Conservation (phyloP, 2,329 filamentous ascomycete species). For the Calonectria ilicicola region DNA sequence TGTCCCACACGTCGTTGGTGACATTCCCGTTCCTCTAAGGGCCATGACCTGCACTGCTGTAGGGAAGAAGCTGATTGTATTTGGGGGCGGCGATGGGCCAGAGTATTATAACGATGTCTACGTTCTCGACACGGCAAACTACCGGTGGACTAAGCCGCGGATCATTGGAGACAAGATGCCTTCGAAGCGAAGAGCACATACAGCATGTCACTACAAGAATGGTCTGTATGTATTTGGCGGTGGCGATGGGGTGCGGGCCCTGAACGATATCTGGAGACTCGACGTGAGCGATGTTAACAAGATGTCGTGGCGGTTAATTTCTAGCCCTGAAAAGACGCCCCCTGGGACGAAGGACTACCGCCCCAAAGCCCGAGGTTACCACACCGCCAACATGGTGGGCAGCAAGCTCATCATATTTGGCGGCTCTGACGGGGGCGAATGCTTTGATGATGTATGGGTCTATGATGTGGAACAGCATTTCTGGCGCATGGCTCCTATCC, state of each 20-base stretch:
- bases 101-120: constrained; percentile 80
- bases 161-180: constrained; percentile 70
- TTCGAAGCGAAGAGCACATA: constrained; percentile 74
- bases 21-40: constrained; percentile 72
- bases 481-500: constrained; percentile 71
- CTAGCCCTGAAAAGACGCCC: constrained; percentile 55
- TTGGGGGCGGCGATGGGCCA: constrained; percentile 77
- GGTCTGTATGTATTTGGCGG: constrained; percentile 80
- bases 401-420: constrained; percentile 79
- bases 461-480: constrained; percentile 73
- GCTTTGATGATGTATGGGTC: constrained; percentile 80
- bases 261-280: constrained; percentile 80
- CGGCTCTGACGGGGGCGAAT: constrained; percentile 77
- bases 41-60: constrained; percentile 81
- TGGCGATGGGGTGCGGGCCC: constrained; percentile 75
- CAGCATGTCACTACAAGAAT: constrained; percentile 78
- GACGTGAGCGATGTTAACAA: constrained; percentile 75
- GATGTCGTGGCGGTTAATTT: constrained; percentile 77
- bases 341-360: constrained; percentile 53
- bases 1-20: constrained; percentile 72
- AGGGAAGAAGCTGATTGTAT: constrained; percentile 77
- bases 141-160: constrained; percentile 73
- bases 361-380: constrained; percentile 76
- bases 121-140: constrained; percentile 77
- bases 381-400: constrained; percentile 80